Evolutionary conservation across 331 rosid species (phyloP).

Genomic region (Malus hybrid): DNA sequence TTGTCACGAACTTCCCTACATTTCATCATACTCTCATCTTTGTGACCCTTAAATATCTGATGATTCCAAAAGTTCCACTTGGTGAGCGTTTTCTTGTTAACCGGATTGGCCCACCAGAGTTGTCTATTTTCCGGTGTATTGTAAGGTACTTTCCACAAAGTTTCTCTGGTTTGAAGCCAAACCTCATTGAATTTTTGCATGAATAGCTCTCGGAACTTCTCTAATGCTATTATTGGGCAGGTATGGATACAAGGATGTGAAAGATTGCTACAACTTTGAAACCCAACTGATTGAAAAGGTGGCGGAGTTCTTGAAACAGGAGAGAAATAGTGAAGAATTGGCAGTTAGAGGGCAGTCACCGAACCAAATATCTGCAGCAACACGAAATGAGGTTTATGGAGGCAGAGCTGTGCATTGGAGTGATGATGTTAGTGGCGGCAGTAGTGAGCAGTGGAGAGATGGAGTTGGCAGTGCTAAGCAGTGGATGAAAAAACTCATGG

Average conservation of each 20-base stretch:
- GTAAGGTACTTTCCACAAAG: conserved; percentile 6
- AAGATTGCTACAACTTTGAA: conserved; percentile 23
- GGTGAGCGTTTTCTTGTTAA: conserved; percentile 16
- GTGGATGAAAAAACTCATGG: conserved; percentile 13
- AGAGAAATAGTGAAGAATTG: neutral
- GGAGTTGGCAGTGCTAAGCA: neutral
- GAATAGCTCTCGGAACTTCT: neutral
- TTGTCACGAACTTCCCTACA: conserved; percentile 28
- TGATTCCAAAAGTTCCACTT: conserved; percentile 20
- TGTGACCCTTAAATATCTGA: conserved; percentile 17
- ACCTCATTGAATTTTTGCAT: neutral
- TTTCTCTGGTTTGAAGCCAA: neutral
- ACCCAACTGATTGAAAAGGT: conserved; percentile 4
- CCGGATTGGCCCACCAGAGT: conserved; percentile 22
- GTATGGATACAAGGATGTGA: conserved; percentile 27
- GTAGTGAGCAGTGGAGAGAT: neutral
- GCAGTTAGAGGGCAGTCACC: neutral
- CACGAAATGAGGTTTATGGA: neutral
- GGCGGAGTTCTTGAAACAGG: conserved; percentile 12
- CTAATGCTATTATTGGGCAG: neutral
- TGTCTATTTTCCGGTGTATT: conserved; percentile 18
- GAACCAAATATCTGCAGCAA: neutral
- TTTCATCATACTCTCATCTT: conserved; percentile 30
- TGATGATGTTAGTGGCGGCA: neutral
- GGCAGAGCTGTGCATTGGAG: conserved; percentile 1